Base-by-base conservation (phyloP, 2,329 filamentous ascomycete species). In the Thermothelomyces thermophilus region DNA sequence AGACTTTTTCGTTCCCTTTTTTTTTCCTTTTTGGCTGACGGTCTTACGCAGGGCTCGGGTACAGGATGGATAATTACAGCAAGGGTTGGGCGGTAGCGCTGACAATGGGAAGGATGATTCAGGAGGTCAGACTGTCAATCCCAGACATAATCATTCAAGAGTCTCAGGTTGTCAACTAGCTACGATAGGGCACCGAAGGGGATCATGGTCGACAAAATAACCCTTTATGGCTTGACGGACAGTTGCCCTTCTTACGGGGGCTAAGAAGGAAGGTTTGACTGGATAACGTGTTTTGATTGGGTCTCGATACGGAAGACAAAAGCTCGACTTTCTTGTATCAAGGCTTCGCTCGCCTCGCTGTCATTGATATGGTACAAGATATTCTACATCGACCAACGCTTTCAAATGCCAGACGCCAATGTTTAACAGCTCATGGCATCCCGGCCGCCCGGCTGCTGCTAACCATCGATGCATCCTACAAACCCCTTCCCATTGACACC, bases 1-100 rank as follows among this genome's bases (percentile, higher is more conserved):
- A 63, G 60, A 58, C 47, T 59, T 51, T n/a, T 42, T 41, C 39
- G 51, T 53, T 41, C 22, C 44, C 45, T 44, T 48, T 56, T 50
- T 47, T 41, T n/a, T 47, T n/a, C n/a, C n/a, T 35, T 9, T 54
- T 46, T 35, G 26, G 19, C 17, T 40, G 46, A 45, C 46, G 48
- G 48, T 46, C 20, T 17, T 31, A 31, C 28, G 26, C 13, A 10
- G 22, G 40, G 19, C 24, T 46, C 11, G 41, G 45, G 35, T 17
- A 9, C n/a, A 7, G 28, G 26, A 14, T 31, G 16, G 26, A 28
- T 26, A 9, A 31, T 41, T n/a, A n/a, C 22, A 41, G 28, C 8
- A 22, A 41, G 36, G 34, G 16, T 22, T 19, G n/a, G 13, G 20
- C 24, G 24, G n/a, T 24, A 26, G 20, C 11, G 11, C 34, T 17